Percentiles rank a stretch among this genome's conserved stretches.
Conservation (phyloP, 164 flowering plant species). For the Litsea cubeba region DNA sequence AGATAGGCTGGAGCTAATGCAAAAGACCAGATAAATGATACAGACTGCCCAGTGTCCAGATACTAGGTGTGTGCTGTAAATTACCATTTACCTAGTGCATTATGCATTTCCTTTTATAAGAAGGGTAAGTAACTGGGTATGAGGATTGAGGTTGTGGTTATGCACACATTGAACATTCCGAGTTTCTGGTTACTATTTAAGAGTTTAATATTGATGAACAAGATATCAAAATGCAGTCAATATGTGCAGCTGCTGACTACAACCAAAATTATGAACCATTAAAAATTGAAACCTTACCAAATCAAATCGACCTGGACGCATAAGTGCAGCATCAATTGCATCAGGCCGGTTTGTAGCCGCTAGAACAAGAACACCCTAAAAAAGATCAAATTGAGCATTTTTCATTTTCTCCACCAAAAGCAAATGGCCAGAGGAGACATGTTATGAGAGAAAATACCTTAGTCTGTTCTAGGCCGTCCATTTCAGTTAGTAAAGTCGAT, state of each 20-base stretch:
- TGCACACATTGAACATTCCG: no score
- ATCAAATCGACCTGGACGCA: constrained; percentile 99
- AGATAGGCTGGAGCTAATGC: no score
- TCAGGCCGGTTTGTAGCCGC: constrained; percentile 96
- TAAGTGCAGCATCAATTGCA: constrained; percentile 89
- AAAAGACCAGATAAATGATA: no score
- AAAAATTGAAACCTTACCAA: constrained; percentile 39
- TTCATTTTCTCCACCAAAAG: background rate
- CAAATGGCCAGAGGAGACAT: background rate
- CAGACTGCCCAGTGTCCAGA: no score
- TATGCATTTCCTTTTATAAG: no score
- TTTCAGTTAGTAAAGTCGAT: constrained; percentile 89
- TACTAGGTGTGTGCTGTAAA: no score
- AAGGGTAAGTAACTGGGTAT: no score
- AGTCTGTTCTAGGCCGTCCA: constrained; percentile 94
- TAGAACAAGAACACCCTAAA: constrained; percentile 86
- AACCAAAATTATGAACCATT: no score
- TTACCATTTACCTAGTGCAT: no score
- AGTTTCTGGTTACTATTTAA: no score
- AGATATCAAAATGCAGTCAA: background rate
- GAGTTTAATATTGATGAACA: background rate
- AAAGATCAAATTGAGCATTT: constrained; percentile 5
- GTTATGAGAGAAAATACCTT: constrained; percentile 37
- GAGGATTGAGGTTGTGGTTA: no score
- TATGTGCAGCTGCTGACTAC: background rate